Percentiles rank a stretch among this genome's conserved stretches.
Evolutionary conservation across 73 alveolate species (phyloP).

Genomic region (Breviolum minutum): DNA sequence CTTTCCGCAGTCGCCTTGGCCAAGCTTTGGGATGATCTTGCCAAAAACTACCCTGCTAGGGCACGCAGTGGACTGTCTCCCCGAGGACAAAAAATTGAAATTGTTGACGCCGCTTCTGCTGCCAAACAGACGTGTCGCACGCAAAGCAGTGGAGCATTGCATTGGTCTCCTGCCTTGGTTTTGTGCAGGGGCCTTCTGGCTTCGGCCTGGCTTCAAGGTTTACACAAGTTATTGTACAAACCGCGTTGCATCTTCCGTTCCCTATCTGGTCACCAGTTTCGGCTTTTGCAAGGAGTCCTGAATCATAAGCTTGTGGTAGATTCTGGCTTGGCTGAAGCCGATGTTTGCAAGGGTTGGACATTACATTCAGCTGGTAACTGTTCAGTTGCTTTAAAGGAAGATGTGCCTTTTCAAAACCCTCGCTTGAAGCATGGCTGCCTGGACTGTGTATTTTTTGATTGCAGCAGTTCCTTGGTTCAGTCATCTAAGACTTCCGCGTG

Average conservation of each 20-base stretch:
- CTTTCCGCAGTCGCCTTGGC: not conserved
- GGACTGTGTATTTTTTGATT: not conserved
- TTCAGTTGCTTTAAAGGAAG: not conserved
- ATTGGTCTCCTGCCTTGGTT: not conserved
- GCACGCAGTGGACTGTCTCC: too few relatives aligned
- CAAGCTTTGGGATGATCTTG: not conserved
- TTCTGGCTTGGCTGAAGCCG: not conserved
- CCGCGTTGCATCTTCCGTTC: not conserved
- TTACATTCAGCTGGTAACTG: not conserved
- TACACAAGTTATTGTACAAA: not conserved
- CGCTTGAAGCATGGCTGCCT: not conserved
- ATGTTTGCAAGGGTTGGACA: not conserved
- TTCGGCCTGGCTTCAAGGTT: not conserved
- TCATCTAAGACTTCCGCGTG: not conserved
- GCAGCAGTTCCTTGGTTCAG: not conserved
- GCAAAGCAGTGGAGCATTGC: not conserved
- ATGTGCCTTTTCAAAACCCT: not conserved
- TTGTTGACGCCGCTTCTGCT: too few relatives aligned
- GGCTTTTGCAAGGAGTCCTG: not conserved
- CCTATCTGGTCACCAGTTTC: not conserved
- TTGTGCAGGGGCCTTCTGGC: conserved; percentile 5
- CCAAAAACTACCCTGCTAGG: not conserved
- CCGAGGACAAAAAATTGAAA: too few relatives aligned
- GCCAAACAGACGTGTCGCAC: not conserved
- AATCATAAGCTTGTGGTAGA: not conserved